Percentiles rank a stretch among this genome's conserved stretches.
phyloP scores from a whole-genome alignment of 495 filamentous ascomycete genomes.

The Tuber melanosporum region DNA sequence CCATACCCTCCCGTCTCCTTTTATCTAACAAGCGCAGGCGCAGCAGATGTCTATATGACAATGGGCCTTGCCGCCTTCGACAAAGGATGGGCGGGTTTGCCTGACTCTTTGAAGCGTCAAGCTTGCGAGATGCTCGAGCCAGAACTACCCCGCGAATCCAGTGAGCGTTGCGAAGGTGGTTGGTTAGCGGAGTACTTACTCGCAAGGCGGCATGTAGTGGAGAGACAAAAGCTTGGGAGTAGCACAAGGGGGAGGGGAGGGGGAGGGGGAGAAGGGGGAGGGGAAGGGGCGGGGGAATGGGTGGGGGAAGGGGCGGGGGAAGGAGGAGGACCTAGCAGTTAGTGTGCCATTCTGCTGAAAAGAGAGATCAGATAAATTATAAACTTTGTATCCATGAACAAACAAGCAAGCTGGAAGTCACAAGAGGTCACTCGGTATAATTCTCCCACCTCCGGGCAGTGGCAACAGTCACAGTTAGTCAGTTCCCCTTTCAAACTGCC shows the following conservation, averaged over 20 bases:
- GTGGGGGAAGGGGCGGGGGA: background rate
- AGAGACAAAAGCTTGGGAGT: constrained; percentile 1
- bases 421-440: background rate
- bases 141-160: background rate
- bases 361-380: background rate
- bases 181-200: background rate
- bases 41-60: background rate
- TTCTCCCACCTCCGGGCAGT: background rate
- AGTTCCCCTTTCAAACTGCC: background rate
- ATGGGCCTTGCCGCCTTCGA: background rate
- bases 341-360: background rate
- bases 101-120: background rate
- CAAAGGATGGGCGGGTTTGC: background rate
- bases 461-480: background rate
- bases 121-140: background rate
- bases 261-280: background rate
- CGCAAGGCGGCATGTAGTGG: background rate
- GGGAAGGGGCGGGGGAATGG: no score
- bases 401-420: background rate
- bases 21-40: background rate
- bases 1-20: background rate
- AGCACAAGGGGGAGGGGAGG: background rate
- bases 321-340: background rate
- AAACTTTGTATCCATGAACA: background rate
- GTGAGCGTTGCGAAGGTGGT: background rate